Evolutionary conservation across 2,329 filamentous ascomycete genomes (phyloP).

Genomic region (Paecilomyces sp.): DNA sequence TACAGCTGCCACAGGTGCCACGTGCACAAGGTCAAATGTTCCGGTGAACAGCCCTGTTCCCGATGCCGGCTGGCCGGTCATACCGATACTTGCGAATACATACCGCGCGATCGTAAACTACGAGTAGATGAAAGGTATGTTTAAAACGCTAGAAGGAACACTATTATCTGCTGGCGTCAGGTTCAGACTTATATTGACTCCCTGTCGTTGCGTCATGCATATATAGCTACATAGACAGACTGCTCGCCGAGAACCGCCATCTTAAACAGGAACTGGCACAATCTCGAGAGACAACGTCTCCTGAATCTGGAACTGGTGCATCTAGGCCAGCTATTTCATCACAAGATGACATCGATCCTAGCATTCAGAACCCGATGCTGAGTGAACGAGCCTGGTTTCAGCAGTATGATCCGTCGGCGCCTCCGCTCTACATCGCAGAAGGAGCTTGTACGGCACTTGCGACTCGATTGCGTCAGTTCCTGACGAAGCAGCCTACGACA

Average conservation of each 20-base stretch:
- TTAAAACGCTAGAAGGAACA: background rate
- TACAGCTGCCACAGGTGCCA: conserved; percentile 37
- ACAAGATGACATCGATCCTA: conserved; percentile 19
- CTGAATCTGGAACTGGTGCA: conserved; percentile 14
- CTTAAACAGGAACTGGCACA: conserved; percentile 20
- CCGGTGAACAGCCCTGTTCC: conserved; percentile 36
- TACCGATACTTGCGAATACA: conserved; percentile 33
- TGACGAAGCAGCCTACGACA: conserved; percentile 23
- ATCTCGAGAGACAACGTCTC: conserved; percentile 14
- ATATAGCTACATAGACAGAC: conserved; percentile 24
- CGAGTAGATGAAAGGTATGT: conserved; percentile 30
- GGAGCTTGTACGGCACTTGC: conserved; percentile 35
- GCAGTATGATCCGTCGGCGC: conserved; percentile 25
- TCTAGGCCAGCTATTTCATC: conserved; percentile 7
- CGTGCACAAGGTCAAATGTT: conserved; percentile 42
- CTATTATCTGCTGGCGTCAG: too few relatives aligned
- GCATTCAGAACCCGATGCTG: conserved; percentile 25
- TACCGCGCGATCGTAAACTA: conserved; percentile 36
- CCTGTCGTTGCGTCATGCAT: background rate
- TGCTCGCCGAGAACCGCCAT: conserved; percentile 25
- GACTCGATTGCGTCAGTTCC: conserved; percentile 29
- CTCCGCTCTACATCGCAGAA: conserved; percentile 32
- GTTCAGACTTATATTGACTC: background rate
- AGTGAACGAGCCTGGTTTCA: conserved; percentile 32
- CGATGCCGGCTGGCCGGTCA: conserved; percentile 33